Percentiles rank a stretch among this genome's conserved stretches.
phyloP scores from a whole-genome alignment of 2,329 filamentous ascomycete genomes.

The Penicillium sp. region DNA sequence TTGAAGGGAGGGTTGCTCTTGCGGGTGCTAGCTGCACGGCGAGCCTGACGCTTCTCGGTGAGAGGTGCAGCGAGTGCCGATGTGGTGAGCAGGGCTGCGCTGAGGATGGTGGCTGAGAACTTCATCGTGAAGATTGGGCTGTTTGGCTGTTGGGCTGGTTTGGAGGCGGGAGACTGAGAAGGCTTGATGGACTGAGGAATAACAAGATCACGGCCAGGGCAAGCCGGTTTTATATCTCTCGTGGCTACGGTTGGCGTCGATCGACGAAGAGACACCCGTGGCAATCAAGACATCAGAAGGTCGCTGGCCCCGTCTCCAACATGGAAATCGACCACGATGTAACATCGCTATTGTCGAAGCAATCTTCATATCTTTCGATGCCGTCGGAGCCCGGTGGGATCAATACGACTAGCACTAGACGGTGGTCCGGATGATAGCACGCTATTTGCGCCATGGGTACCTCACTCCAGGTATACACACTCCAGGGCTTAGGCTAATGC shows the following conservation, averaged over 20 bases:
- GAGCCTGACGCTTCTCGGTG: slow-evolving; percentile 44
- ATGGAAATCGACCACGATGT: not conserved
- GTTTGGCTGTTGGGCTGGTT: not conserved
- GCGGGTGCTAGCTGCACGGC: slow-evolving; percentile 26
- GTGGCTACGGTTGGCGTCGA: not conserved
- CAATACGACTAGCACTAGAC: not conserved
- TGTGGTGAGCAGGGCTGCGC: slow-evolving; percentile 45
- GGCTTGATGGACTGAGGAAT: not conserved
- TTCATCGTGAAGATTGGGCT: slow-evolving; percentile 50
- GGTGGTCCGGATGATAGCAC: not conserved
- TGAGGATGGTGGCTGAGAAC: slow-evolving; percentile 42
- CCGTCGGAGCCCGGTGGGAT: slow-evolving; percentile 5
- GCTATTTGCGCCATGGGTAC: not conserved
- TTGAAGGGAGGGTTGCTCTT: slow-evolving; percentile 34
- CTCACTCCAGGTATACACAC: not conserved
- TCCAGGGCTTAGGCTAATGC: not conserved
- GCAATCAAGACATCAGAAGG: too few relatives aligned
- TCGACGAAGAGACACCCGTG: not conserved
- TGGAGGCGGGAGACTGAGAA: not conserved
- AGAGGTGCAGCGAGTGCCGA: slow-evolving; percentile 52
- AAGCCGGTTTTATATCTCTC: not conserved
- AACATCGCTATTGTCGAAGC: not conserved
- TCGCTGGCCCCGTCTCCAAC: not conserved
- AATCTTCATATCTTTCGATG: not conserved
- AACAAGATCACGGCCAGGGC: not conserved